phyloP scores from a whole-genome alignment of 1,284 basidiomycete genomes.

The Sporisorium scitamineum region DNA sequence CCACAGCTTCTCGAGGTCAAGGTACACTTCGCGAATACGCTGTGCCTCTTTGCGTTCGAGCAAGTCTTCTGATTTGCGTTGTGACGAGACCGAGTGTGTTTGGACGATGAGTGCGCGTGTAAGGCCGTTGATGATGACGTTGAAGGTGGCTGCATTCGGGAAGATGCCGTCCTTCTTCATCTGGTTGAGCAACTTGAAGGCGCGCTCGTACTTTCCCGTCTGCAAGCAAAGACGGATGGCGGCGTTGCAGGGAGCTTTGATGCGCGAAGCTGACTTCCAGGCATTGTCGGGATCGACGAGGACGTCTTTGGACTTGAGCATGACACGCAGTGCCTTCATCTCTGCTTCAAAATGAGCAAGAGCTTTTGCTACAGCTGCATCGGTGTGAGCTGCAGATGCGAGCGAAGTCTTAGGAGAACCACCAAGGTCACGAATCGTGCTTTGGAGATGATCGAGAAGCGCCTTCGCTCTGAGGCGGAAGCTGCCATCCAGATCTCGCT shows the following conservation, averaged over 20 bases:
- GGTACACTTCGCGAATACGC: conserved; percentile 17
- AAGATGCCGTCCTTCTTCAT: conserved; percentile 54
- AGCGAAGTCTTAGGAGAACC: neutral
- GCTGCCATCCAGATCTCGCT: conserved; percentile 10
- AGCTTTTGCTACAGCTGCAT: conserved; percentile 7
- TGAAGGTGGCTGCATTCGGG: conserved; percentile 30
- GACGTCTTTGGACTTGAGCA: conserved; percentile 41
- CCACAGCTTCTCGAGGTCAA: conserved; percentile 41
- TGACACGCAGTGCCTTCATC: conserved; percentile 43
- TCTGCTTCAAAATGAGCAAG: conserved; percentile 28
- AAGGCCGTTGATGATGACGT: conserved; percentile 24
- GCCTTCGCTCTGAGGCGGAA: conserved; percentile 25
- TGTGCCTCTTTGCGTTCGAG: conserved; percentile 10
- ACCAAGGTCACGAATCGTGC: neutral
- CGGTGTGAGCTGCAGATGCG: conserved; percentile 2
- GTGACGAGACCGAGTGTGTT: neutral
- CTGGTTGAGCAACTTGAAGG: conserved; percentile 31
- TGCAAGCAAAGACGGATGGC: conserved; percentile 29
- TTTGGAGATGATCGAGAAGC: conserved; percentile 11
- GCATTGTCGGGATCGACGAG: conserved; percentile 35
- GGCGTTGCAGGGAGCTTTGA: conserved; percentile 39
- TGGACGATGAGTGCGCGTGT: neutral
- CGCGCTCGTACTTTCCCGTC: conserved; percentile 16
- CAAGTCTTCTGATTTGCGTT: neutral
- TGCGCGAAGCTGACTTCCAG: conserved; percentile 40